phyloP scores from a whole-genome alignment of 495 filamentous ascomycete species.

The Clavariopsis aquatica region DNA sequence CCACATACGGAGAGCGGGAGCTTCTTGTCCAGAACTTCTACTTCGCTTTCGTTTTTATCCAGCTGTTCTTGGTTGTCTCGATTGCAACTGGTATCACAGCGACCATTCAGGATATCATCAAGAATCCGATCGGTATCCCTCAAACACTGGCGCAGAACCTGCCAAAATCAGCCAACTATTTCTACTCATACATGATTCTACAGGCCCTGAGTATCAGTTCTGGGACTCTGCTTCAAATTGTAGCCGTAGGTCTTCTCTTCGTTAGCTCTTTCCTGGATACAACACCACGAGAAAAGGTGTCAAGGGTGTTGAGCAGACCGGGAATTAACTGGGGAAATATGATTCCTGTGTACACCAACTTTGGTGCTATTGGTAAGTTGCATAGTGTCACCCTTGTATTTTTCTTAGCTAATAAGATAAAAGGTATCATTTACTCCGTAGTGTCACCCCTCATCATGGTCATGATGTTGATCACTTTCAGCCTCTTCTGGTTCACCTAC shows the following conservation, averaged over 20 bases:
- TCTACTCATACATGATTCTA: slow-evolving; percentile 97
- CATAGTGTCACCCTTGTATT: background rate
- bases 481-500: slow-evolving; percentile 92
- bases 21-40: slow-evolving; percentile 88
- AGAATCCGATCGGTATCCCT: slow-evolving; percentile 54
- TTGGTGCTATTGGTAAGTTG: slow-evolving; percentile 79
- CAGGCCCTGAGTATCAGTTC: slow-evolving; percentile 90
- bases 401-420: background rate
- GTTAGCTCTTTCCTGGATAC: slow-evolving; percentile 77
- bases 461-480: slow-evolving; percentile 93
- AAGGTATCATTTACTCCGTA: slow-evolving; percentile 85
- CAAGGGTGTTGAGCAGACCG: slow-evolving; percentile 74
- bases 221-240: slow-evolving; percentile 84
- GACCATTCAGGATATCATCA: slow-evolving; percentile 63
- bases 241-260: slow-evolving; percentile 60
- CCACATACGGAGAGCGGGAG: slow-evolving; percentile 79
- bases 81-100: slow-evolving; percentile 77
- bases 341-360: slow-evolving; percentile 94
- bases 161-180: slow-evolving; percentile 90
- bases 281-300: slow-evolving; percentile 88
- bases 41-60: slow-evolving; percentile 92
- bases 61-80: slow-evolving; percentile 91
- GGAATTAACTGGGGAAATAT: slow-evolving; percentile 87
- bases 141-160: slow-evolving; percentile 77
- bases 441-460: slow-evolving; percentile 88